Evolutionary conservation across 805 yeast genomes (phyloP).

Genomic region (Barnettozyma siamensis): DNA sequence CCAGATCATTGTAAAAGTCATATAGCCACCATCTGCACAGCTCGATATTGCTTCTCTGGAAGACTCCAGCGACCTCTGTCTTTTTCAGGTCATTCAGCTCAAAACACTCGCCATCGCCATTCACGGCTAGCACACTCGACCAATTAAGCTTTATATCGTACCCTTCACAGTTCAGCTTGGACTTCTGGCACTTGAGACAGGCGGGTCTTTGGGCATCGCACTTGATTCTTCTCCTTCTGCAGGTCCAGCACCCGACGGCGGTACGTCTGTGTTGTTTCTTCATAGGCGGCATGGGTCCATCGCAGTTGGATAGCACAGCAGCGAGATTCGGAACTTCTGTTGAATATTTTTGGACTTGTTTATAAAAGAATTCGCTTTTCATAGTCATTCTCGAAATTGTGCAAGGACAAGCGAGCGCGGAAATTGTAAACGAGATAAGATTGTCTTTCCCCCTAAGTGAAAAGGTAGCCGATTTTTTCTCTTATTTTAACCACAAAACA

Average conservation of each 20-base stretch:
- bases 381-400: neutral
- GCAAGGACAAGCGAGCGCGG: neutral
- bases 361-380: neutral
- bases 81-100: conserved; percentile 10
- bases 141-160: conserved; percentile 77
- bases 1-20: conserved; percentile 67
- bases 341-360: neutral
- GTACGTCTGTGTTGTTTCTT: conserved; percentile 31
- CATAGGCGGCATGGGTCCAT: conserved; percentile 6
- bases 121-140: conserved; percentile 46
- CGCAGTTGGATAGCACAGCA: neutral
- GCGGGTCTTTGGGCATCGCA: conserved; percentile 70
- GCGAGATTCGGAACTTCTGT: neutral
- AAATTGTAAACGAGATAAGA: conserved; percentile 1
- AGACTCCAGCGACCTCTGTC: conserved; percentile 31
- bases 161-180: conserved; percentile 70
- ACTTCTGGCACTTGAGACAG: conserved; percentile 61
- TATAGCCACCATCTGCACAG: conserved; percentile 30
- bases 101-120: conserved; percentile 29
- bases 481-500: conserved; percentile 2
- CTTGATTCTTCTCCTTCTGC: conserved; percentile 74
- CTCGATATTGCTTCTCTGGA: conserved; percentile 63
- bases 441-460: neutral
- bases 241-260: conserved; percentile 86
- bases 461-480: conserved; percentile 6